These are phyloP conservation scores for Vigna radiata DNA, from an alignment of 306 rosid species.

Conservation along the genomic window DNA sequence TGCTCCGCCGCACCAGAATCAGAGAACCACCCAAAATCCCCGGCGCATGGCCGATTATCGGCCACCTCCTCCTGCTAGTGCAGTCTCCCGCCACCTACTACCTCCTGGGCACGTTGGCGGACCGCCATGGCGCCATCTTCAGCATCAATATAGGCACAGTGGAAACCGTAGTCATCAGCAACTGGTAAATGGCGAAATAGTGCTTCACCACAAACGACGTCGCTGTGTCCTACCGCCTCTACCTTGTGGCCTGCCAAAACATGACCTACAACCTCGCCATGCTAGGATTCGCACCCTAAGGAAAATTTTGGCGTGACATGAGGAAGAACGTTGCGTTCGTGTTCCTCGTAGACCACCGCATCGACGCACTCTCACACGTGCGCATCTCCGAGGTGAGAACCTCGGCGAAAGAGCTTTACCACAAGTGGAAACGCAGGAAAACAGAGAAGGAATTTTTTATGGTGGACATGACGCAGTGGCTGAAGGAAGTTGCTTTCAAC, in stretches of 20 bases:
- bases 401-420: background rate
- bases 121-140: slow-evolving; percentile 24
- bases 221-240: background rate
- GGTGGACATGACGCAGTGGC: slow-evolving; percentile 35
- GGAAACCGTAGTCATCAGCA: background rate
- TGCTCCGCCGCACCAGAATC: background rate
- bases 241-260: background rate
- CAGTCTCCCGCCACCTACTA: background rate
- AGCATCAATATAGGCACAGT: slow-evolving; percentile 1
- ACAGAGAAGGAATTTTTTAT: background rate
- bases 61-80: slow-evolving; percentile 20
- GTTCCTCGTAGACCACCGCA: slow-evolving; percentile 27
- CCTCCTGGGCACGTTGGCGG: background rate
- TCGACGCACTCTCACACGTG: background rate
- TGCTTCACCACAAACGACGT: slow-evolving; percentile 32
- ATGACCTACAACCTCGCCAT: slow-evolving; percentile 34
- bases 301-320: slow-evolving; percentile 37
- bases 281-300: slow-evolving; percentile 35
- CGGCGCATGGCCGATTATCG: slow-evolving; percentile 33
- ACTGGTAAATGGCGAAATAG: slow-evolving; percentile 20
- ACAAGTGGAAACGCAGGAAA: background rate
- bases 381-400: slow-evolving; percentile 21
- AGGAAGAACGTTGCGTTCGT: background rate
- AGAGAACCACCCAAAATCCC: slow-evolving; percentile 16
- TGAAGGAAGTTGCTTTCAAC: slow-evolving; percentile 24